A percentile compares a stretch with the other conserved stretches of the same genome.
These are phyloP conservation scores for Crataegus laevigata DNA, from an alignment of 306 rosid genomes.

Conservation along the genomic window DNA sequence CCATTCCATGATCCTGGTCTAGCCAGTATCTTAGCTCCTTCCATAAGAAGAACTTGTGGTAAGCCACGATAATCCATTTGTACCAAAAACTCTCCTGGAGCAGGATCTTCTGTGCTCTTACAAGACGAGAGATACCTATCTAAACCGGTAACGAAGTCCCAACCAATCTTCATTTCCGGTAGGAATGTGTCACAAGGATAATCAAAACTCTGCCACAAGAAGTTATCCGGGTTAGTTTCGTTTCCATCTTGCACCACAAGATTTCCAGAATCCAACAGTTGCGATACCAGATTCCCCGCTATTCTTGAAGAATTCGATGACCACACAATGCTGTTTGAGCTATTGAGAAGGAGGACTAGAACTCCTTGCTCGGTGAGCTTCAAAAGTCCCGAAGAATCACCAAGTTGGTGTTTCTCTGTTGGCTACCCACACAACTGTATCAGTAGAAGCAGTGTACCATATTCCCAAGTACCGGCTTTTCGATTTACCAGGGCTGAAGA, in stretches of 20 bases:
- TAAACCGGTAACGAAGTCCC: slow-evolving; percentile 24
- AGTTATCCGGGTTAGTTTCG: not conserved
- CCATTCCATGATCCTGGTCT: not conserved
- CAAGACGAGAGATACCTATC: slow-evolving; percentile 24
- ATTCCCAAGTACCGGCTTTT: slow-evolving; percentile 14
- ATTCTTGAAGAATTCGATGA: slow-evolving; percentile 24
- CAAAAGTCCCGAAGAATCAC: slow-evolving; percentile 2
- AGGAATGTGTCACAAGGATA: slow-evolving; percentile 15
- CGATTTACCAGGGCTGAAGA: not conserved
- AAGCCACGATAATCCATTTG: not conserved
- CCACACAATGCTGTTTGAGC: slow-evolving; percentile 20
- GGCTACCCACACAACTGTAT: slow-evolving; percentile 17
- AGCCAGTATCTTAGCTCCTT: slow-evolving; percentile 11
- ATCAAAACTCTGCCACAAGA: slow-evolving; percentile 39
- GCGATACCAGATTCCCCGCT: not conserved
- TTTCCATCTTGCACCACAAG: slow-evolving; percentile 24
- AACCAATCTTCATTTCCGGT: slow-evolving; percentile 23
- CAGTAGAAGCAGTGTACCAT: not conserved
- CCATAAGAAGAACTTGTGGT: slow-evolving; percentile 24
- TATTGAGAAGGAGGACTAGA: slow-evolving; percentile 19
- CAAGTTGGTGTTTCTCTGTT: slow-evolving; percentile 15
- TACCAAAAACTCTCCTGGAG: slow-evolving; percentile 30
- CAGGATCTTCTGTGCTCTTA: slow-evolving; percentile 43
- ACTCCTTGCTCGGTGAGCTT: slow-evolving; percentile 4
- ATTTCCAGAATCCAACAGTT: slow-evolving; percentile 27